Evolutionary conservation across 2,329 filamentous ascomycete species (phyloP).

Genomic region (Curvularia lunata): DNA sequence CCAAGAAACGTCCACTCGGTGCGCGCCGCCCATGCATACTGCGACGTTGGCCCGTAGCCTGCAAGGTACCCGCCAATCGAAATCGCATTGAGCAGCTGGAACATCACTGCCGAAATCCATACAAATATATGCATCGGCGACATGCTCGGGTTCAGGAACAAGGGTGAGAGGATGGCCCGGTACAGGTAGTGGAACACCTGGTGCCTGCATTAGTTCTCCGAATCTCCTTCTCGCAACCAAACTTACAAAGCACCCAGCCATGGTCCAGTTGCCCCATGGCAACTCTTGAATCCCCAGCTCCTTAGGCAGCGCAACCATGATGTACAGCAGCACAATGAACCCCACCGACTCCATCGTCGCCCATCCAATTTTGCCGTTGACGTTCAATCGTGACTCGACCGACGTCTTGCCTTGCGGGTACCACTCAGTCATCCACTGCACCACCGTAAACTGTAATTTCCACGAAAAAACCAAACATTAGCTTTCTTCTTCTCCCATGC

Average conservation of each 20-base stretch:
- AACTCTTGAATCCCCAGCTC: slow-evolving; percentile 63
- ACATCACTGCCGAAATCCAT: slow-evolving; percentile 67
- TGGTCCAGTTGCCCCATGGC: slow-evolving; percentile 78
- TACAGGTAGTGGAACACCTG: slow-evolving; percentile 87
- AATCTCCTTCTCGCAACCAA: background rate
- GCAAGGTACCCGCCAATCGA: slow-evolving; percentile 81
- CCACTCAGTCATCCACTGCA: slow-evolving; percentile 76
- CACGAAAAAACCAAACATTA: slow-evolving; percentile 6
- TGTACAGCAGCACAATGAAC: slow-evolving; percentile 78
- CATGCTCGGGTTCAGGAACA: slow-evolving; percentile 86
- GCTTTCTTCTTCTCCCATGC: background rate
- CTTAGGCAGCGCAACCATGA: slow-evolving; percentile 71
- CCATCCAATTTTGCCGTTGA: slow-evolving; percentile 91
- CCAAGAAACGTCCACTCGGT: slow-evolving; percentile 64
- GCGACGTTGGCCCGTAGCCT: slow-evolving; percentile 75
- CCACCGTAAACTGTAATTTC: slow-evolving; percentile 65
- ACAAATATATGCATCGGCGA: slow-evolving; percentile 80
- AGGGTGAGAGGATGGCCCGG: slow-evolving; percentile 81
- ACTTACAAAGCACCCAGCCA: slow-evolving; percentile 70
- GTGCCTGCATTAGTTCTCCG: slow-evolving; percentile 13
- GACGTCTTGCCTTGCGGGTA: slow-evolving; percentile 96
- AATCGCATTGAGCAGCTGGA: slow-evolving; percentile 82
- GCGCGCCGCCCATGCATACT: slow-evolving; percentile 58
- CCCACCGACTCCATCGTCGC: slow-evolving; percentile 84
- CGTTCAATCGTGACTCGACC: slow-evolving; percentile 72